phyloP scores from a whole-genome alignment of 768 basidiomycete species.

The Auricularia cornea region DNA sequence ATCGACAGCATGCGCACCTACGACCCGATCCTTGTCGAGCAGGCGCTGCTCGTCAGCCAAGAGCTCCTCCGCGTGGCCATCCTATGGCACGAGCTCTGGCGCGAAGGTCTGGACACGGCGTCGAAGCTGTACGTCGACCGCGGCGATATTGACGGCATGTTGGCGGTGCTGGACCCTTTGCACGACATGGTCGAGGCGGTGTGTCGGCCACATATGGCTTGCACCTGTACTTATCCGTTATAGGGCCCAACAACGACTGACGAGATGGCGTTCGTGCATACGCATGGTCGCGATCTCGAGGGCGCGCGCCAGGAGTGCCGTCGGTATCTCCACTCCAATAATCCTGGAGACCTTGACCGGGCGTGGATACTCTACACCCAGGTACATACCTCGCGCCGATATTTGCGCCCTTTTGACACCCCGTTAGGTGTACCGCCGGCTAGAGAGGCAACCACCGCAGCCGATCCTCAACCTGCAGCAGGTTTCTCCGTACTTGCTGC shows the following conservation, averaged over 20 bases:
- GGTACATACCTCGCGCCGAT: neutral
- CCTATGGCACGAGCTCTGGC: slow-evolving; percentile 44
- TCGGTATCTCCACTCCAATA: slow-evolving; percentile 31
- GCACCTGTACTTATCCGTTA: neutral
- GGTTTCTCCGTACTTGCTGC: slow-evolving; percentile 39
- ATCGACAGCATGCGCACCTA: slow-evolving; percentile 39
- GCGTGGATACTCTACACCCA: slow-evolving; percentile 12
- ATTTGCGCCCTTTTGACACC: neutral
- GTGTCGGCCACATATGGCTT: neutral
- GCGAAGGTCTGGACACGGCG: slow-evolving; percentile 43
- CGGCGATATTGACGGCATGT: slow-evolving; percentile 38
- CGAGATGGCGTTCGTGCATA: slow-evolving; percentile 39
- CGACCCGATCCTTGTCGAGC: slow-evolving; percentile 35
- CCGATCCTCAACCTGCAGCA: slow-evolving; percentile 39
- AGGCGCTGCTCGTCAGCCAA: slow-evolving; percentile 36
- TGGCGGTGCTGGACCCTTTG: slow-evolving; percentile 35
- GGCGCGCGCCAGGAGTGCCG: slow-evolving; percentile 36
- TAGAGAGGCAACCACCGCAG: slow-evolving; percentile 34
- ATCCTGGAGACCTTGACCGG: slow-evolving; percentile 29
- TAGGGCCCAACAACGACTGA: slow-evolving; percentile 39
- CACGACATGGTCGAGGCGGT: slow-evolving; percentile 27
- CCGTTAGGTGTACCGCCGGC: slow-evolving; percentile 33
- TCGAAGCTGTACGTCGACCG: slow-evolving; percentile 40
- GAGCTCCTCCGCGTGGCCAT: slow-evolving; percentile 43
- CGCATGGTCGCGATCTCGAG: slow-evolving; percentile 34